Evolutionary conservation across 1,284 basidiomycete genomes (phyloP).

Genomic region (Peniophora sp.): DNA sequence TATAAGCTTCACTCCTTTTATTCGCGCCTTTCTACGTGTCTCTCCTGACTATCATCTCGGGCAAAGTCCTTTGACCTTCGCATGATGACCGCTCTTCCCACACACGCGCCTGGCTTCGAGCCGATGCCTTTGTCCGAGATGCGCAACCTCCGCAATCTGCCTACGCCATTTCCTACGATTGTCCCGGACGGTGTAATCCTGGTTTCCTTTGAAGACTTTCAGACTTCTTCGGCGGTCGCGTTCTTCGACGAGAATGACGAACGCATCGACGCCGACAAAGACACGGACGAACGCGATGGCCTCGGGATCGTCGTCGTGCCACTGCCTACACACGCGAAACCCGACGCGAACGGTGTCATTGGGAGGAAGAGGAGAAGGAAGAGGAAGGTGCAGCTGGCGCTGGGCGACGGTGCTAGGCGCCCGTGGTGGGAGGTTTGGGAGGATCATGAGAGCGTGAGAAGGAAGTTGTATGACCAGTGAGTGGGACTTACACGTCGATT

Average conservation of each 20-base stretch:
- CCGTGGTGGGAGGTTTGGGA: constrained; percentile 66
- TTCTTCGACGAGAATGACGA: constrained; percentile 22
- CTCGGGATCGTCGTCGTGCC: constrained; percentile 56
- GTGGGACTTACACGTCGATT: not conserved
- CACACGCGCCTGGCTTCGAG: too few relatives aligned
- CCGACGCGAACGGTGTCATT: constrained; percentile 24
- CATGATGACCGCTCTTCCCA: too few relatives aligned
- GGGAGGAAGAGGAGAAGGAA: constrained; percentile 26
- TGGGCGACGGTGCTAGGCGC: constrained; percentile 16
- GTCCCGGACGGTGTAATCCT: constrained; percentile 44
- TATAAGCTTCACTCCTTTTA: too few relatives aligned
- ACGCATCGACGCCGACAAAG: constrained; percentile 17
- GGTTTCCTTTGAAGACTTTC: constrained; percentile 51
- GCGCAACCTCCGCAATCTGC: not conserved
- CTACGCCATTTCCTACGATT: constrained; percentile 56
- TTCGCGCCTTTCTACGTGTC: too few relatives aligned
- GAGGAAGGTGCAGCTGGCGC: constrained; percentile 13
- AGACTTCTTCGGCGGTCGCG: constrained; percentile 50
- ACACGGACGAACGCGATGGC: constrained; percentile 44
- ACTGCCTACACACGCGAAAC: constrained; percentile 34
- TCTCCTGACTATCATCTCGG: too few relatives aligned
- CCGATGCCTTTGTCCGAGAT: too few relatives aligned
- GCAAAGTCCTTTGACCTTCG: too few relatives aligned
- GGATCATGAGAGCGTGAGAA: constrained; percentile 37
- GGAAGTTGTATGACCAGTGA: constrained; percentile 33